Conservation (phyloP, 2,329 filamentous ascomycete species). For the Lachnellula subtilissima region DNA sequence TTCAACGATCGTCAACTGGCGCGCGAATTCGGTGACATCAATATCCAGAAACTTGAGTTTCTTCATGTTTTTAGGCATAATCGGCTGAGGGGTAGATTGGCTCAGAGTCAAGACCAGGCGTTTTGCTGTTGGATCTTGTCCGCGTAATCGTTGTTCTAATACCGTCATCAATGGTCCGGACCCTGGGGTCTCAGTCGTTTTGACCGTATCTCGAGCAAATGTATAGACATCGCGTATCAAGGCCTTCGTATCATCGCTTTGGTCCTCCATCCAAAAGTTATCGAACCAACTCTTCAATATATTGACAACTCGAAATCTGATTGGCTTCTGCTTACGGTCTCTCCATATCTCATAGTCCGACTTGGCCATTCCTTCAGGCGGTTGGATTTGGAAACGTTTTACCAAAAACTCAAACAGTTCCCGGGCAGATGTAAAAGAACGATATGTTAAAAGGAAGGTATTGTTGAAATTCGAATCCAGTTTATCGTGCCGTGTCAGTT, state of each 20-base stretch:
- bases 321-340: slow-evolving; percentile 91
- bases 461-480: slow-evolving; percentile 94
- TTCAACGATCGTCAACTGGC: slow-evolving; percentile 95
- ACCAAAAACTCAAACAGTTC: slow-evolving; percentile 93
- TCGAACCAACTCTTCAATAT: slow-evolving; percentile 99
- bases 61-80: slow-evolving; percentile 98
- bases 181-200: slow-evolving; percentile 87
- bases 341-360: slow-evolving; percentile 82
- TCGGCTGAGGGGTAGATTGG: slow-evolving; percentile 76
- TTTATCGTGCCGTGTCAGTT: slow-evolving; percentile 92
- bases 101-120: slow-evolving; percentile 82
- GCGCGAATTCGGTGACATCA: slow-evolving; percentile 92
- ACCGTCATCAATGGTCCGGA: slow-evolving; percentile 79
- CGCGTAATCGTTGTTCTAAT: slow-evolving; percentile 81
- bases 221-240: slow-evolving; percentile 84
- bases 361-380: slow-evolving; percentile 71
- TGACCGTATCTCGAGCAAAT: slow-evolving; percentile 88
- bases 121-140: slow-evolving; percentile 82
- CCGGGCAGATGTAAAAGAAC: slow-evolving; percentile 84
- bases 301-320: slow-evolving; percentile 93
- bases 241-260: slow-evolving; percentile 75
- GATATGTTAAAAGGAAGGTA: slow-evolving; percentile 94
- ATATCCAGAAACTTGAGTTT: slow-evolving; percentile 98
- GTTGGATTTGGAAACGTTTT: slow-evolving; percentile 86
- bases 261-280: slow-evolving; percentile 97